Evolutionary conservation across 2,329 filamentous ascomycete species (phyloP), one percentile per base, ranked within the genome.

Genomic region (Dryadomyces quercus-mongolicae): DNA sequence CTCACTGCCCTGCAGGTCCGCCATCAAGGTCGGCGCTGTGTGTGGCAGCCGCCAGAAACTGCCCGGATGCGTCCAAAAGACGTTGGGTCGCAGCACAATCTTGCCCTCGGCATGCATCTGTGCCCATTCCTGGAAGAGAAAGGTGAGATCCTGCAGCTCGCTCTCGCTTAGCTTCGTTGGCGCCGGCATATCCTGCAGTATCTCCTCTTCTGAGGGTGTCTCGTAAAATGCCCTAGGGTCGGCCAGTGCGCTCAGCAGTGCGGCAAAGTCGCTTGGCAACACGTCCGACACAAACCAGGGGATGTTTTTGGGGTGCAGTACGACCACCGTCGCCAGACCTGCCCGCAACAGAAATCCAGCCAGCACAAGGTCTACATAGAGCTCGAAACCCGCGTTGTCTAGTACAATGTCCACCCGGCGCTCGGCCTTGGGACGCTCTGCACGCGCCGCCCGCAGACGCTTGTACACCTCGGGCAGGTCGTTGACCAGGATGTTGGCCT

Each of bases 211-310:
- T 6, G 84, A 82, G 0, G 81, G 81, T 0, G 80, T 80, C 63
- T 84, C 81, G 71, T 93, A 97, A 69, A 97, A 95, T 12, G 70
- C 63, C 61, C 85, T 82, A 1, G 93, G 88, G 61, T 83, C 78
- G 7, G 84, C 80, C n/a, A 98, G 77, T 5, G 86, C 88, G 58
- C 80, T 82, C 52, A 98, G 80, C 2, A 97, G 78, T n/a, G 85
- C 82, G 1, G 75, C 77, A 62, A 97, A 96, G 70, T 98, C 93
- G 44, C 74, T 77, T 0, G 92, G 91, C 12, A 95, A 70, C 3
- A 97, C 93, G 63, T 98, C 93, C 1, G 90, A 96, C 49, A 98
- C 93, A 66, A 97, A 98, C 93, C 93, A 98, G 1, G 93, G 93
- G 56, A 98, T 91, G 21, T 83, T 85, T 72, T 98, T 98, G 52